Conservation (phyloP, 148 eudicot species). For the Nepenthes mirabilis region DNA sequence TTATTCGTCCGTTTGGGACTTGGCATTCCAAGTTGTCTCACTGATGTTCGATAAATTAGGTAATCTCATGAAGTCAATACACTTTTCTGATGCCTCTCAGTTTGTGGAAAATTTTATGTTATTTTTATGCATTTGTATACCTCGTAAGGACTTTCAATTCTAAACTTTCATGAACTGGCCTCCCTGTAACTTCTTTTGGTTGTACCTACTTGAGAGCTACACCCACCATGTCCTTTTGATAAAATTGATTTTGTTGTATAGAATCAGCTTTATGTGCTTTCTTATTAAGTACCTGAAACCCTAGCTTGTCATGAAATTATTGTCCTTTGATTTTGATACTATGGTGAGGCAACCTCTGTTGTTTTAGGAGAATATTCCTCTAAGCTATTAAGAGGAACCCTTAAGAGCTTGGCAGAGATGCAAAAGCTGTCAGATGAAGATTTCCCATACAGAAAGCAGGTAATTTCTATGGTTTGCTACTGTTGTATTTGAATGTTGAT, state of each 20-base stretch:
- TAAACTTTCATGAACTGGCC: too few relatives aligned
- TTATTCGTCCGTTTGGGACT: constrained; percentile 59
- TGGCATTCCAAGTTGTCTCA: constrained; percentile 73
- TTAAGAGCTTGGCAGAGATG: constrained; percentile 64
- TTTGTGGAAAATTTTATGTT: background rate
- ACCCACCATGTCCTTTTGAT: too few relatives aligned
- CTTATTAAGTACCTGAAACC: too few relatives aligned
- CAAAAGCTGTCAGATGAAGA: constrained; percentile 76
- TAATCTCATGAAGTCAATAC: constrained; percentile 8
- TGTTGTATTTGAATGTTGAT: background rate
- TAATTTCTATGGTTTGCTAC: background rate
- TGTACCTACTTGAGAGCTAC: too few relatives aligned
- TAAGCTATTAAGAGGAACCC: constrained; percentile 44
- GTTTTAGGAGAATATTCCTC: constrained; percentile 49
- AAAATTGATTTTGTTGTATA: too few relatives aligned
- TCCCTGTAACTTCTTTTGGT: too few relatives aligned
- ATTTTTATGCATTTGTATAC: background rate
- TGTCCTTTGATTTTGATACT: background rate
- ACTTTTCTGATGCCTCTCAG: background rate
- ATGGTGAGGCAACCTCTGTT: background rate
- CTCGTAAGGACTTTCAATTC: too few relatives aligned
- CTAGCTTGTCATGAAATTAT: too few relatives aligned
- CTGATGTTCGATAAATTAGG: constrained; percentile 87
- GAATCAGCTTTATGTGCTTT: too few relatives aligned
- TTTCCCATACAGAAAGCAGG: constrained; percentile 76